Base-by-base conservation (phyloP, 2,329 filamentous ascomycete species). In the Microsporum ferrugineum region DNA sequence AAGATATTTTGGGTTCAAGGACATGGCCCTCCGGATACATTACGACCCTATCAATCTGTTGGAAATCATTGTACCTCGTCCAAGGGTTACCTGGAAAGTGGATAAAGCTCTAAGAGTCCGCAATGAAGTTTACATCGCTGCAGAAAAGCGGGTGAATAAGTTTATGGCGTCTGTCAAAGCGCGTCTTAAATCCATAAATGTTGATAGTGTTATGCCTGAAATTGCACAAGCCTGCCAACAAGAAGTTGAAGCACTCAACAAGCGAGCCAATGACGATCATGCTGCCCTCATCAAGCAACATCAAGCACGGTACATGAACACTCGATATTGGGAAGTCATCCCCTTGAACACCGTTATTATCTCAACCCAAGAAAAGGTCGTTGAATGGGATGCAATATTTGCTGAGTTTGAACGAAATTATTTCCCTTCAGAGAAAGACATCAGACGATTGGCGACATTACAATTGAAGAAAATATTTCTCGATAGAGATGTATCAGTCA, bases 31-130 rank as follows among this genome's bases (percentile, higher is more conserved):
- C 49, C 84, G 91, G 27, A 87, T 99, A 61, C 92, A 96, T 70
- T 96, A 95, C 74, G 94, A 97, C 68, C 84, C 88, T 0, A 91
- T 99, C 61, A 89, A 94, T 66, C 82, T 99, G 5, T 85, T 97
- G 41, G 95, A 99, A 72, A 91, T 99, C 63, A 87, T 96, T 59
- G 94, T 97, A 1, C 94, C 94, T 1, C 84, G 91, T 61, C 85
- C 91, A 31, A 84, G 89, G 60, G 88, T 99, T 58, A 96, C 92
- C 0, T 99, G 95, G 92, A 97, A 96, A 72, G 94, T 99, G 31
- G 92, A 96, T 66, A 88, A 95, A 65, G 94, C 99, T 71, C 77
- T 99, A 57, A 88, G 82, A 66, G 81, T 99, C 68, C 96, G 96
- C 73, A 99, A 99, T 67, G 90, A 96, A 29, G 85, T 96, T 36